Percentiles rank a stretch among this genome's conserved stretches.
phyloP scores from a whole-genome alignment of 371 early-diverging fungal species.

The Mucor piriformis region DNA sequence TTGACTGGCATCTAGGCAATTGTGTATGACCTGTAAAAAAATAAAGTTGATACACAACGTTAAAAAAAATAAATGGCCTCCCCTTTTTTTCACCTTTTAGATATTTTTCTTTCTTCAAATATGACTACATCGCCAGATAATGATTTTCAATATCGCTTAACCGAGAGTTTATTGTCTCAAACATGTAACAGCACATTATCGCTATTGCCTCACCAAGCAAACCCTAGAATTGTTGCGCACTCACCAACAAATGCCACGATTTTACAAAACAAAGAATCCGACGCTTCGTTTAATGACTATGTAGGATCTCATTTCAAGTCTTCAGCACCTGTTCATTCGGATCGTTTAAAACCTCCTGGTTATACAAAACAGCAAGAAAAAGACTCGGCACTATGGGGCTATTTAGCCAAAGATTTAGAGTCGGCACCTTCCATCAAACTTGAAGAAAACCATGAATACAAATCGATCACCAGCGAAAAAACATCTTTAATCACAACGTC shows the following conservation, averaged over 20 bases:
- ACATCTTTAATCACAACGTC: slow-evolving; percentile 2
- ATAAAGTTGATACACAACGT: neutral
- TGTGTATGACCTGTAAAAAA: neutral
- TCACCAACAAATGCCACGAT: slow-evolving; percentile 11
- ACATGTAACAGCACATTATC: slow-evolving; percentile 6
- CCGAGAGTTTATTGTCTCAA: slow-evolving; percentile 23
- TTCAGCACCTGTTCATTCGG: slow-evolving; percentile 15
- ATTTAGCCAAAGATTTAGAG: slow-evolving; percentile 9
- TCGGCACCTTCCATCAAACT: neutral
- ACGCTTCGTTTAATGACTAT: slow-evolving; percentile 18
- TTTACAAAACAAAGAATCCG: slow-evolving; percentile 6
- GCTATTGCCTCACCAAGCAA: neutral
- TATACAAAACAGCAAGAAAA: neutral
- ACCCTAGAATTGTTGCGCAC: slow-evolving; percentile 11
- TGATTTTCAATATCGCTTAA: slow-evolving; percentile 21
- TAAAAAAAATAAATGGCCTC: neutral
- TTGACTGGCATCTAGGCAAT: neutral
- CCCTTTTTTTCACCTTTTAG: too few relatives aligned
- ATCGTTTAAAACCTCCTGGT: slow-evolving; percentile 1
- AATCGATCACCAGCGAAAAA: slow-evolving; percentile 1
- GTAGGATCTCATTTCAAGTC: slow-evolving; percentile 16
- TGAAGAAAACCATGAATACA: neutral
- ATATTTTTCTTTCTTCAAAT: neutral
- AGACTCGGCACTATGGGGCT: slow-evolving; percentile 9
- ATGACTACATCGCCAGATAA: neutral